Base-by-base conservation (phyloP, 2,329 filamentous ascomycete species). In the Aspergillus versicolor region DNA sequence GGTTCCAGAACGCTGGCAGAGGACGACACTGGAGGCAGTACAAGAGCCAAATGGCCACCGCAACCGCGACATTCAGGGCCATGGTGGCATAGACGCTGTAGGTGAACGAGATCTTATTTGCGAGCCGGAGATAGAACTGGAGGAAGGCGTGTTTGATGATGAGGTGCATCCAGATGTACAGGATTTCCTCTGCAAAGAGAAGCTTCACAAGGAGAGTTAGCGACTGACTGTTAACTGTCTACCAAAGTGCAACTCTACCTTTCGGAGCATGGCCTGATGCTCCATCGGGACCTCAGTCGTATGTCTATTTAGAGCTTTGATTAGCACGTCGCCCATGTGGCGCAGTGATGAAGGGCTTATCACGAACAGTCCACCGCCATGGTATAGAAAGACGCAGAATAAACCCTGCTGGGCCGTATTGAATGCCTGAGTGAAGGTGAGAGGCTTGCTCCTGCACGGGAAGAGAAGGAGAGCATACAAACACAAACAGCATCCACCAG, bases 91-190 rank as follows among this genome's bases (percentile, higher is more conserved):
- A 56, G n/a, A 56, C 17, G 11, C 42, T 37, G 42, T 47, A 56
- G 1, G 38, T 24, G 11, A 40, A 51, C 8, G 46, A 51, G 2
- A 40, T 34, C 2, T 50, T 51, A 12, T 38, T 58, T n/a, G 48
- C 15, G 11, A 58, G 50, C 6, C 56, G 56, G 9, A 58, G 51
- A 37, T 58, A 58, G 40, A 58, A 58, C 5, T 43, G 47, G 12
- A 58, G 21, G 19, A 58, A 58, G 1, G 43, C 47, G 9, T 48
- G 54, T 12, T 58, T 58, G 56, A 54, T 54, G 27, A 51, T 19
- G 45, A 52, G 54, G 19, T 58, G 56, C 30, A 52, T 54, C 37
- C 52, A 54, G 32, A 58, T 54, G 21, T 58, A 54, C 5, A 54
- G 22, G 21, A 58, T 54, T 47, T 58, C 56, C 13, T 49, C 53